A percentile compares a stretch with the other conserved stretches of the same genome.
Conservation (phyloP, 2,329 filamentous ascomycete species). For the Nannizziopsis arthrosporioides region DNA sequence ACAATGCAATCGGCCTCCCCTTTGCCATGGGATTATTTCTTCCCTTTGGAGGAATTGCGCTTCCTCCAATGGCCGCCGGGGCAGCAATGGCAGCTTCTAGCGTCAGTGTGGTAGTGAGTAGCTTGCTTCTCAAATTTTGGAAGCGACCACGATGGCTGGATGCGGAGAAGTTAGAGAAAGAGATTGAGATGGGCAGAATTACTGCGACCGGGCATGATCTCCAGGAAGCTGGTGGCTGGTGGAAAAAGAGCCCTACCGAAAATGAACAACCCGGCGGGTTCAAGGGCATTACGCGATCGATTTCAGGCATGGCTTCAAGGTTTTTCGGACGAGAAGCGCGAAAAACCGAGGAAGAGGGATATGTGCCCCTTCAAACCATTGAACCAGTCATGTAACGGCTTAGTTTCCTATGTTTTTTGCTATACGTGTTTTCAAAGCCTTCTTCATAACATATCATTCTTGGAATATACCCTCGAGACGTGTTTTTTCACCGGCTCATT, state of each 20-base stretch:
- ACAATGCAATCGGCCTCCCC: slow-evolving; percentile 82
- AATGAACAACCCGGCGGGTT: slow-evolving; percentile 1
- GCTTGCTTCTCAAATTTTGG: slow-evolving; percentile 78
- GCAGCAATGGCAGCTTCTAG: slow-evolving; percentile 87
- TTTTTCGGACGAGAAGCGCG: slow-evolving; percentile 15
- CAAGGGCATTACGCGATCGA: slow-evolving; percentile 14
- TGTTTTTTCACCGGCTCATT: background rate
- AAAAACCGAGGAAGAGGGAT: slow-evolving; percentile 28
- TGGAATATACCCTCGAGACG: background rate
- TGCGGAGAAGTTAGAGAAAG: slow-evolving; percentile 51
- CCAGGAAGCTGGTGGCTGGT: slow-evolving; percentile 21
- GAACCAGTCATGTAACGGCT: slow-evolving; percentile 25
- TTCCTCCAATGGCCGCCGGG: slow-evolving; percentile 89
- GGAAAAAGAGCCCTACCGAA: slow-evolving; percentile 20
- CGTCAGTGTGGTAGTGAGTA: slow-evolving; percentile 78
- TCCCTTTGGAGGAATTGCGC: slow-evolving; percentile 65
- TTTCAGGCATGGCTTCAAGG: slow-evolving; percentile 18
- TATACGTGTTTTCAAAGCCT: background rate
- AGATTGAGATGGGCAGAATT: slow-evolving; percentile 30
- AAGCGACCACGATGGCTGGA: slow-evolving; percentile 77
- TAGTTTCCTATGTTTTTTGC: background rate
- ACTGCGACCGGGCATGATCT: slow-evolving; percentile 14
- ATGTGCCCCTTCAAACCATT: slow-evolving; percentile 37
- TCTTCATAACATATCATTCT: background rate
- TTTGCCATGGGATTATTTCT: slow-evolving; percentile 96